Base-by-base conservation (phyloP, 768 basidiomycete genomes). In the Panaeolus papilionaceus region DNA sequence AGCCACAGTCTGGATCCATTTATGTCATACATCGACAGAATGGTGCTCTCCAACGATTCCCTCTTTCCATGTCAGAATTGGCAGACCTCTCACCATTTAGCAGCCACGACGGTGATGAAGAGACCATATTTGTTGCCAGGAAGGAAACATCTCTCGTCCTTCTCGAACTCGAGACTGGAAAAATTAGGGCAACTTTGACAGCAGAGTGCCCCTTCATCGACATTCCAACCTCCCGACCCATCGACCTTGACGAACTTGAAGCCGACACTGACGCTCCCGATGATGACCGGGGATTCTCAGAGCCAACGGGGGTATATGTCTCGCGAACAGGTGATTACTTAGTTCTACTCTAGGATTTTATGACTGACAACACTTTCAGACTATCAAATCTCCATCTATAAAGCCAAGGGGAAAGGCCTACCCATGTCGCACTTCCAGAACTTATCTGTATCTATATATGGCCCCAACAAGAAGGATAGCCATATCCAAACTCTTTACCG, bases 1-100 rank as follows among this genome's bases (percentile, higher is more conserved):
- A 98, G 74, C 97, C 97, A 0, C 93, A 96, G 82, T 91, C 93
- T 4, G 97, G 97, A 7, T 92, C 95, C 73, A 93, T 99, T 71
- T 99, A 93, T 77, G 89, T 98, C 68, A 90, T 94, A 81, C 79
- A 89, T 6, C 85, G 88, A 0, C 89, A 90, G 1, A 83, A 84
- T 14, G 86, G 85, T 62, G 88, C 91, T 2, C 84, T 98, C 47
- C 91, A 95, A 73, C 93, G 92, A 61, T 91, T 99, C 69, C 95
- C 96, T 0, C 87, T 98, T 70, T 90, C 95, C 62, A 94, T 99
- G 88, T 82, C 94, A 1, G 93, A 98, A 75, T 87, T 99, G 70
- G 95, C 98, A 73, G 93, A 97, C 71, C 81, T 94, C 77, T 95
- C 96, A 61, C 93, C 91, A 20, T 96, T 97, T 77, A 89, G 87